A percentile compares a stretch with the other conserved stretches of the same genome.
Conservation (phyloP, 2,329 filamentous ascomycete species). For the Madurella fahalii region DNA sequence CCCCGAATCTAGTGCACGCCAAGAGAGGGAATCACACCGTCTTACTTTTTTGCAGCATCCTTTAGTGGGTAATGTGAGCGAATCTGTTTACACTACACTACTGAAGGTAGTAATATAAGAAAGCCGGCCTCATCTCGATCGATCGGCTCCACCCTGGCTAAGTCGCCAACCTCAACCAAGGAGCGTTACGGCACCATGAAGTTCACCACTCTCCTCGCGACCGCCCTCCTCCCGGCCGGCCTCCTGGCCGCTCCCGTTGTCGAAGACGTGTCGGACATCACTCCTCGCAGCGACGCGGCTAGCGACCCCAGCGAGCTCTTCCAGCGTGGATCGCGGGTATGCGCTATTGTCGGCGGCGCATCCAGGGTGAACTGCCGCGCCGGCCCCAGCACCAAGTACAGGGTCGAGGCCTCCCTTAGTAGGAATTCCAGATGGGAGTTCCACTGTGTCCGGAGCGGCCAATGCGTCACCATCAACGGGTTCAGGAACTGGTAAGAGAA, state of each 20-base stretch:
- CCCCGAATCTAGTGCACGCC: no score
- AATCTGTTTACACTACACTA: no score
- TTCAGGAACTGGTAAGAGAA: not conserved
- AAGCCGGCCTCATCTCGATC: no score
- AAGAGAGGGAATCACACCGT: no score
- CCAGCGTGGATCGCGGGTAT: not conserved
- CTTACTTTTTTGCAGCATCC: no score
- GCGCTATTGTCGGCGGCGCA: not conserved
- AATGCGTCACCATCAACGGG: not conserved
- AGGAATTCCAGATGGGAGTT: not conserved
- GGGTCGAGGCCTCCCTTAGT: not conserved
- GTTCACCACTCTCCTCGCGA: constrained; percentile 7
- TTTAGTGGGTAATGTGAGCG: no score
- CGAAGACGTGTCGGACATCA: not conserved
- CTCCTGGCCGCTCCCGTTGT: not conserved
- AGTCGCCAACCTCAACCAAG: no score
- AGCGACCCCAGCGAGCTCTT: not conserved
- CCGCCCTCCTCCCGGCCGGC: constrained; percentile 25
- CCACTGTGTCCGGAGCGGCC: not conserved
- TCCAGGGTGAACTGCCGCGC: not conserved
- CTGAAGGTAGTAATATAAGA: no score
- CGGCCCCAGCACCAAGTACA: not conserved
- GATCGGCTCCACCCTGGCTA: no score
- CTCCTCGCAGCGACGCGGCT: not conserved
- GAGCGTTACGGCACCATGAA: not conserved